Base-by-base conservation (phyloP, 2,329 filamentous ascomycete species). In the Diaporthe ilicicola region DNA sequence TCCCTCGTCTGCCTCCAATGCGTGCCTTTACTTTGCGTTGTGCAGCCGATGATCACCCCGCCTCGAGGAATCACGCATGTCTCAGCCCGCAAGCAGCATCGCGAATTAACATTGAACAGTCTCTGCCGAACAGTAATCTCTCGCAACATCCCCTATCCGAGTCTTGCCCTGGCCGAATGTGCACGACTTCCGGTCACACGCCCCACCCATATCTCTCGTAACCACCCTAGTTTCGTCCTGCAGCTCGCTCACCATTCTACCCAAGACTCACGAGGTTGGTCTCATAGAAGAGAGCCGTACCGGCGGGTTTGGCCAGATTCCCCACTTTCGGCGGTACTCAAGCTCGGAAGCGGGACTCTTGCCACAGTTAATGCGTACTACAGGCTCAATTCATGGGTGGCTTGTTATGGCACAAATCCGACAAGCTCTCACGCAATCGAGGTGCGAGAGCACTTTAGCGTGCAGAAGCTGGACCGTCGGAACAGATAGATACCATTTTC, bases 341-440 rank as follows among this genome's bases (percentile, higher is more conserved):
- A 56, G 39, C 12, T 10, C 32, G 34, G 13, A 56, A 56, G 54
- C 54, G 54, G 54, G 54, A 56, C 54, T 12, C 8, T 56, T 56
- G 32, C 53, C 53, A 48, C 56, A 34, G 17, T 48, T n/a, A n/a
- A n/a, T n/a, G n/a, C n/a, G n/a, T n/a, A n/a, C n/a, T 34, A 42
- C 27, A 48, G 56, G 56, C 42, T 42, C 19, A 48, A 48, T 34
- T 48, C 42, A 15, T 48, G 42, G 19, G 24, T 22, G 7, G 42
- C 15, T 32, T 24, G 8, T 37, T 37, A 64, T 64, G 59, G 59
- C 59, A 64, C 29, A 64, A 64, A n/a, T 8, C 59, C 59, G 59
- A 19, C 29, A 64, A 17, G 42, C 44, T 64, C 59, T 64, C 59
- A 50, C 59, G 59, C 59, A 64, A 64, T 64, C 59, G 59, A 19